Conservation (phyloP, 2,329 filamentous ascomycete genomes). For the Diaporthe ampelina region DNA sequence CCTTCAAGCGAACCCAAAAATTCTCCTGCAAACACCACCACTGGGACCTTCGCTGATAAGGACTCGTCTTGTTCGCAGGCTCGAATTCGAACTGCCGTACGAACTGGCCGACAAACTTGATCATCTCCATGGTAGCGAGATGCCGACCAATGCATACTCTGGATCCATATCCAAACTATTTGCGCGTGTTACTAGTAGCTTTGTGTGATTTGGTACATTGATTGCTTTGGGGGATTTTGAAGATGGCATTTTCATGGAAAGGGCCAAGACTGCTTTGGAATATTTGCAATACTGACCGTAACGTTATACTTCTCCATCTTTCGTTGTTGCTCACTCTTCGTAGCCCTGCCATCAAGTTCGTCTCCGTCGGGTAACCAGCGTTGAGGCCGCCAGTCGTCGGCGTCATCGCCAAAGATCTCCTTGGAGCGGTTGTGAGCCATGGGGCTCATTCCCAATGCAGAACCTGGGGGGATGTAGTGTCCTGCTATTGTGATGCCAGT, state of each 20-base stretch:
- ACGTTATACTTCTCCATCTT: background rate
- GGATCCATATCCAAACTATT: background rate
- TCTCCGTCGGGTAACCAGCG: background rate
- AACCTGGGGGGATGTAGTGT: background rate
- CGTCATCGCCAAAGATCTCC: conserved; percentile 18
- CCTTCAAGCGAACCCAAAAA: background rate
- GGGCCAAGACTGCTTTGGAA: no score
- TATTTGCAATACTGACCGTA: background rate
- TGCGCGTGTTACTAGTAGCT: background rate
- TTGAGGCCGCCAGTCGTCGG: conserved; percentile 11
- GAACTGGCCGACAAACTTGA: conserved; percentile 4
- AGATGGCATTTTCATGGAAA: no score
- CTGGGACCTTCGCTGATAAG: background rate
- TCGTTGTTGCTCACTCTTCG: background rate
- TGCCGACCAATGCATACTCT: conserved; percentile 4
- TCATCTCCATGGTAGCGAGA: conserved; percentile 8
- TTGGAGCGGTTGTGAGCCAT: conserved; percentile 5
- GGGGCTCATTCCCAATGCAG: background rate
- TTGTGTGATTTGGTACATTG: background rate
- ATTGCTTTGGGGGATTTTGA: no score
- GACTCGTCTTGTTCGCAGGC: background rate
- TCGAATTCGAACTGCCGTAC: conserved; percentile 4
- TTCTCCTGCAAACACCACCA: conserved; percentile 23
- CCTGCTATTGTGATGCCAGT: background rate
- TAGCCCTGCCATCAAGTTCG: background rate